Evolutionary conservation across 768 basidiomycete species (phyloP), one percentile per base, ranked within the genome.

Genomic region (Podaxis rugospora): DNA sequence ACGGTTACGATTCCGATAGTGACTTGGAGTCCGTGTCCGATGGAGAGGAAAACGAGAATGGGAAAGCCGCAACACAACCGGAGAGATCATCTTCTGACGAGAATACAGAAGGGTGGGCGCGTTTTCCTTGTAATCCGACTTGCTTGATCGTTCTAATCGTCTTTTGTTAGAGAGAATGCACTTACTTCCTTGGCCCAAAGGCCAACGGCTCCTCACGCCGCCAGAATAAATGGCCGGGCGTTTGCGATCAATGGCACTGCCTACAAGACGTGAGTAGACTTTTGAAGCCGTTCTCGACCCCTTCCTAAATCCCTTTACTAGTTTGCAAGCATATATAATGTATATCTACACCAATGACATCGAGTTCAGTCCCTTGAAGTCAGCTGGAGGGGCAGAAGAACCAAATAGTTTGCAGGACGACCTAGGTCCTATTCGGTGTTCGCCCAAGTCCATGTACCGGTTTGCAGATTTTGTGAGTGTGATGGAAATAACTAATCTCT

Each of bases 381-480:
- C 62, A 4, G 23, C n/a, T 6, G 5, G 13, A 49, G 44, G 18
- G 1, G 40, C 13, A 27, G 16, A 14, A 1, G 3, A 2, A 54
- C 7, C 21, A 23, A 21, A 54, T 11, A 54, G 36, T 37, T 13
- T 2, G 27, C 13, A 25, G 16, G 25, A 51, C 18, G 51, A 49
- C 25, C 9, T 47, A n/a, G 39, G 39, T 40, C 42, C 11, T 49
- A 49, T 49, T 27, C 21, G 21, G 18, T 75, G 74, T 25, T 75
- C 74, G 16, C 73, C 75, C 59, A 75, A 76, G 66, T 75, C 74
- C 9, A 75, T 76, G 75, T 76, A 73, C 64, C 71, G 74, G 55
- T 65, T 75, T 7, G 74, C 74, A 23, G 40, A 42, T 46, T 55
- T 18, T 65, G 47, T 40, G n/a, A 18, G 56, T 40, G 21, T 9